Percentiles rank a stretch among this genome's conserved stretches.
phyloP scores from a whole-genome alignment of 371 early-diverging fungal genomes.

The Phascolomyces articulosus region DNA sequence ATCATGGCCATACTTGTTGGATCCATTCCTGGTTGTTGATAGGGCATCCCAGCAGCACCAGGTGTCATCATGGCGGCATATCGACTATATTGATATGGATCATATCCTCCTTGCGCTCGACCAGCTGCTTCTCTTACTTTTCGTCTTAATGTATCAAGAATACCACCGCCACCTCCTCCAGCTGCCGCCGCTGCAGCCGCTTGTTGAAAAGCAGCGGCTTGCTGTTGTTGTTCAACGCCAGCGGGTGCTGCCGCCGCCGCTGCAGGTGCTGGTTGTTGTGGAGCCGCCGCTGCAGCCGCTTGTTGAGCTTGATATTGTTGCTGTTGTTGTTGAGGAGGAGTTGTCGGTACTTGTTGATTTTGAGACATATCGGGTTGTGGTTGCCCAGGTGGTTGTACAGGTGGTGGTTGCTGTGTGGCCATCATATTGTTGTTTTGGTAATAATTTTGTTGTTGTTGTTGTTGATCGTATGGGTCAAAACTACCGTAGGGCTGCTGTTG shows the following conservation, averaged over 20 bases:
- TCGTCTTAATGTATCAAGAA: conserved; percentile 15
- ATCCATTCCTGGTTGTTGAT: conserved; percentile 14
- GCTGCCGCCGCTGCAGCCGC: too few species aligned
- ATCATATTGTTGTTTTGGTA: conserved; percentile 5
- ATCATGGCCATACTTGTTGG: conserved; percentile 12
- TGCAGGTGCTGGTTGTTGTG: background rate
- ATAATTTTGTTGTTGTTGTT: conserved; percentile 8
- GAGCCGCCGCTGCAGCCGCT: background rate
- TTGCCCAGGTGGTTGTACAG: background rate
- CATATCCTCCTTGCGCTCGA: conserved; percentile 4
- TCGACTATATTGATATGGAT: conserved; percentile 16
- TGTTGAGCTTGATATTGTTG: conserved; percentile 2
- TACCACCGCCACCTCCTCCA: conserved; percentile 5
- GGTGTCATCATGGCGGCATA: conserved; percentile 18
- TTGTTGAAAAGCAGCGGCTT: background rate
- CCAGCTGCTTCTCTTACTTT: conserved; percentile 17
- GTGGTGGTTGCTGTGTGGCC: conserved; percentile 6
- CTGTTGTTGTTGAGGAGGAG: conserved; percentile 13
- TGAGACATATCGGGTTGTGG: conserved; percentile 3
- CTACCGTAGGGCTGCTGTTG: conserved; percentile 1
- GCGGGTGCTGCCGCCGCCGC: background rate
- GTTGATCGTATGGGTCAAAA: background rate
- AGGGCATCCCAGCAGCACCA: background rate
- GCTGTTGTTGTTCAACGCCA: background rate
- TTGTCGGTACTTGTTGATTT: conserved; percentile 10